These are phyloP conservation scores for Annulohypoxylon bovei DNA, from an alignment of 495 filamentous ascomycete species.

Conservation along the genomic window DNA sequence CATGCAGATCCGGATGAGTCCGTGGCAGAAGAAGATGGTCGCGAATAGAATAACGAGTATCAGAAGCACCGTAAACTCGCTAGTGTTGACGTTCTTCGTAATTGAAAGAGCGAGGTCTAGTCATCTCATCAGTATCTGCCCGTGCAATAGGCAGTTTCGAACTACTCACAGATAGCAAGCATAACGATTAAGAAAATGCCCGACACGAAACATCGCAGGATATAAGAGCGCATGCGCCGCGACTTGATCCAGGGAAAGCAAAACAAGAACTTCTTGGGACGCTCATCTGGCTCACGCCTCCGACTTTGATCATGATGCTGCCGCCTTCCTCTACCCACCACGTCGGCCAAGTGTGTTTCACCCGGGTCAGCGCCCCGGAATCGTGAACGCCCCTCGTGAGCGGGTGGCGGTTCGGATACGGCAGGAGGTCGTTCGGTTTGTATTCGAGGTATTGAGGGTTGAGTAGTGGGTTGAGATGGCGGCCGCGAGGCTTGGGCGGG, in stretches of 20 bases:
- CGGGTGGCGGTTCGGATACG: conserved; percentile 30
- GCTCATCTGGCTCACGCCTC: conserved; percentile 28
- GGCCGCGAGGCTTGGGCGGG: conserved; percentile 30
- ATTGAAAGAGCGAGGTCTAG: conserved; percentile 76
- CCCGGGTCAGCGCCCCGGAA: conserved; percentile 51
- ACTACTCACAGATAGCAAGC: conserved; percentile 67
- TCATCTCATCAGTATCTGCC: conserved; percentile 27
- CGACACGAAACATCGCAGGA: conserved; percentile 67
- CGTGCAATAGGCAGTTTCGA: not conserved
- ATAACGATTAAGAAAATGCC: conserved; percentile 63
- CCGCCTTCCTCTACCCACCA: conserved; percentile 42
- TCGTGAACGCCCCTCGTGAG: conserved; percentile 27
- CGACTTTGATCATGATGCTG: conserved; percentile 38
- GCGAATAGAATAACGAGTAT: conserved; percentile 77
- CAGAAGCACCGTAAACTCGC: conserved; percentile 77
- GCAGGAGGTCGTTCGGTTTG: conserved; percentile 13
- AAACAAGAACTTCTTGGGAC: conserved; percentile 56
- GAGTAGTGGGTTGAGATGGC: conserved; percentile 1
- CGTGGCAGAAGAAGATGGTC: conserved; percentile 82
- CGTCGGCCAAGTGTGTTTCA: conserved; percentile 47
- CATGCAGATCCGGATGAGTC: conserved; percentile 77
- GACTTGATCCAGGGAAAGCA: conserved; percentile 65
- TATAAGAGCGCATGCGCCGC: conserved; percentile 61
- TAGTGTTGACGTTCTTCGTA: conserved; percentile 62
- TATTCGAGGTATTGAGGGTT: conserved; percentile 4